Evolutionary conservation across 2,329 filamentous ascomycete species (phyloP).

Genomic region (Aaosphaeria pasadenensis): DNA sequence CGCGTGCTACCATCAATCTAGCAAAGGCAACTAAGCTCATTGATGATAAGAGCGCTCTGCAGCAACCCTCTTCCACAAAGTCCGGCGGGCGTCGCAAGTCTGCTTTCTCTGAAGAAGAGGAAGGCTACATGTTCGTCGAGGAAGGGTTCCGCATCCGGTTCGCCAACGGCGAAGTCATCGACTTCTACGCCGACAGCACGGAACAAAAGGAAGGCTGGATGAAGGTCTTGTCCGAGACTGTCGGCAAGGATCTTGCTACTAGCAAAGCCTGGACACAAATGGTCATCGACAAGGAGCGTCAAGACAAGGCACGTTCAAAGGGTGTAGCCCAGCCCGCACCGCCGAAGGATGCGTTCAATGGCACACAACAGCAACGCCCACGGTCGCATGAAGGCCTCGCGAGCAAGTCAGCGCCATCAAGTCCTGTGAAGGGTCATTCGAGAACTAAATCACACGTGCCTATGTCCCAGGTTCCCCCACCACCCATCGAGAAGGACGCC

Average conservation of each 20-base stretch:
- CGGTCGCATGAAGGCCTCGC: constrained; percentile 25
- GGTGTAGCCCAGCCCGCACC: constrained; percentile 17
- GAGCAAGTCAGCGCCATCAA: constrained; percentile 24
- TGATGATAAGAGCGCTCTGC: constrained; percentile 81
- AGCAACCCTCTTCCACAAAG: constrained; percentile 73
- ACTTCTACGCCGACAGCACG: constrained; percentile 92
- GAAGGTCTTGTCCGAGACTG: constrained; percentile 73
- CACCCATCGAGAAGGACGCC: constrained; percentile 30
- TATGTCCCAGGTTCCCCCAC: constrained; percentile 11
- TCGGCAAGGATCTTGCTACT: constrained; percentile 54
- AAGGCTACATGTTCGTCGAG: constrained; percentile 99
- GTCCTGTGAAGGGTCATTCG: constrained; percentile 29
- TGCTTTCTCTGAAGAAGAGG: constrained; percentile 95
- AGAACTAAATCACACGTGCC: constrained; percentile 29
- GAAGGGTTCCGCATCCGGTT: constrained; percentile 99
- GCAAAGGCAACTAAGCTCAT: constrained; percentile 90
- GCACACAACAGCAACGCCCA: constrained; percentile 21
- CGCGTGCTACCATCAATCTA: constrained; percentile 93
- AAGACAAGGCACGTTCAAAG: constrained; percentile 27
- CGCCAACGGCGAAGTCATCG: constrained; percentile 96
- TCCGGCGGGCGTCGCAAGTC: constrained; percentile 82
- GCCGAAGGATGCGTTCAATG: constrained; percentile 14
- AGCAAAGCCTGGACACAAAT: constrained; percentile 61
- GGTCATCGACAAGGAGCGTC: constrained; percentile 50
- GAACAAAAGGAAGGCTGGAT: constrained; percentile 94